Conservation (phyloP, 805 yeast genomes). For the Nakazawaea anatomiae region DNA sequence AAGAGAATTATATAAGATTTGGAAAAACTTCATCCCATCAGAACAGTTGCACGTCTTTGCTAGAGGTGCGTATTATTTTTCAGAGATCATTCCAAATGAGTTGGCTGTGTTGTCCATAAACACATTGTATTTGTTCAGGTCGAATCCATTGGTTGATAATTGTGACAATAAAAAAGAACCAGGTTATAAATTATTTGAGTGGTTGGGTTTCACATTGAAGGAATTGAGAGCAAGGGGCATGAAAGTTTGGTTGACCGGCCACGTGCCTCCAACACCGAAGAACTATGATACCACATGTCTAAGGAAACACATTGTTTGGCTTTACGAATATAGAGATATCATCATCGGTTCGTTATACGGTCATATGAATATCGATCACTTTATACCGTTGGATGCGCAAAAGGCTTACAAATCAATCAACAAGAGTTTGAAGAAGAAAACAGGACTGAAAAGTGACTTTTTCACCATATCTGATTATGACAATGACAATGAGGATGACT, state of each 20-base stretch:
- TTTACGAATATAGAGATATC: conserved; percentile 76
- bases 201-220: conserved; percentile 71
- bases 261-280: conserved; percentile 81
- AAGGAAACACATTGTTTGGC: conserved; percentile 74
- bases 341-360: conserved; percentile 82
- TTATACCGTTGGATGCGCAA: conserved; percentile 66
- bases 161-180: conserved; percentile 73
- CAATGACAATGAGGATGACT: conserved; percentile 21
- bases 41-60: conserved; percentile 71
- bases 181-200: conserved; percentile 68
- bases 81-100: conserved; percentile 73
- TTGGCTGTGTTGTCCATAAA: conserved; percentile 77
- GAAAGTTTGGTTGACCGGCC: conserved; percentile 87
- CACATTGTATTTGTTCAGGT: conserved; percentile 66
- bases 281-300: conserved; percentile 70
- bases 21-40: conserved; percentile 71
- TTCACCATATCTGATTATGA: conserved; percentile 8
- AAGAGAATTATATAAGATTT: conserved; percentile 64
- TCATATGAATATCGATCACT: conserved; percentile 88
- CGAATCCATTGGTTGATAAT: conserved; percentile 78
- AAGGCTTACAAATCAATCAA: conserved; percentile 54
- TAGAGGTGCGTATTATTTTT: conserved; percentile 68
- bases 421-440: conserved; percentile 11
- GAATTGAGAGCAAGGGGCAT: conserved; percentile 68
- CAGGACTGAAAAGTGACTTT: conserved; percentile 17